Base-by-base conservation (phyloP, 202 grass and related monocot genomes). In the Saccharum hybrid region DNA sequence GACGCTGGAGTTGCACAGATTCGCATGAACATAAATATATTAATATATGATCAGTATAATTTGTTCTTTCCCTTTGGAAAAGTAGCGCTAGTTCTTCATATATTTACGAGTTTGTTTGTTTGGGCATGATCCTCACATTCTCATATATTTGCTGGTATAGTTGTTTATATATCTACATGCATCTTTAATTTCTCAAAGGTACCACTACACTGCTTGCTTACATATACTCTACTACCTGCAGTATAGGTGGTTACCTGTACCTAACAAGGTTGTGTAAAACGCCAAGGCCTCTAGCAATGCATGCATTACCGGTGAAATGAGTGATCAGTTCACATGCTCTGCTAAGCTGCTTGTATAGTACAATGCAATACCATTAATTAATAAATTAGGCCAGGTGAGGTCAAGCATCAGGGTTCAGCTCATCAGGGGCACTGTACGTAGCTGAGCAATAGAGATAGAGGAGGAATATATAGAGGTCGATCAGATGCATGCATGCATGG, bases 181-280 rank as follows among this genome's bases (percentile, higher is more conserved):
- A 5, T 43, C 63, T 82, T 51, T 82, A 26, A 26, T 26, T 26
- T 26, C 2, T 41, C 2, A 42, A 67, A 76, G 46, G 13, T 68
- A 7, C 18, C 56, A 10, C 23, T 63, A 48, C 4, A 39, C 39
- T 41, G 4, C 1, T 6, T 16, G 31, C 16, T 33, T 33, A 33
- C 31, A 33, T 33, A 33, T 33, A 33, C 54, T 22, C 54, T 54
- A 12, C 48, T 5, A 11, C 46, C 10, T 22, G 19, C 19, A 59
- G 19, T 59, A 59, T 23, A 39, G 42, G 42, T 48, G 10, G 63
- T 80, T 68, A 16, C 31, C 64, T 10, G 33, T 69, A 80, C 78
- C 78, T 57, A 80, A 80, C 65, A 69, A 68, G 6, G n/a, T 14
- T 19, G n/a, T 28, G 46, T 46, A 56, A 56, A 37, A 68, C 43